Evolutionary conservation across 225 moss, liverwort and hornwort species (phyloP).

Genomic region (Anthoceros angustus): DNA sequence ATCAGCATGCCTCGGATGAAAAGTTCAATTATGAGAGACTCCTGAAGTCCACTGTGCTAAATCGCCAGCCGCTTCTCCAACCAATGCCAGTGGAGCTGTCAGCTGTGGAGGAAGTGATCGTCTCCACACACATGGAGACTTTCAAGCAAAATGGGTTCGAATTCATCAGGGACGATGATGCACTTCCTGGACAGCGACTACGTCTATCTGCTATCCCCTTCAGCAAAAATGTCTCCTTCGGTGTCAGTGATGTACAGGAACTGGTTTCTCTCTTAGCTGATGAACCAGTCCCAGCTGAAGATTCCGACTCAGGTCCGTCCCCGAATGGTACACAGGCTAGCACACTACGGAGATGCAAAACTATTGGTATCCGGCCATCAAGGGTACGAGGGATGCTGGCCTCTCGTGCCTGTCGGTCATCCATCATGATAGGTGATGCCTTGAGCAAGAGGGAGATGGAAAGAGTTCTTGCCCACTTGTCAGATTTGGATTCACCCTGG

Average conservation of each 20-base stretch:
- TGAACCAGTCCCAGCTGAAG: conserved; percentile 23
- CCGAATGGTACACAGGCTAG: conserved; percentile 8
- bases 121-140: conserved; percentile 58
- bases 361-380: conserved; percentile 45
- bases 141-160: conserved; percentile 94
- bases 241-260: conserved; percentile 82
- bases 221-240: conserved; percentile 86
- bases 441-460: conserved; percentile 87
- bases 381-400: conserved; percentile 80
- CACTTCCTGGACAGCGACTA: conserved; percentile 58
- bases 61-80: conserved; percentile 86
- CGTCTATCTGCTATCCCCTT: conserved; percentile 74
- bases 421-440: conserved; percentile 91
- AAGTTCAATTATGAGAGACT: conserved; percentile 95
- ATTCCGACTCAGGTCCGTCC: neutral
- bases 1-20: conserved; percentile 99
- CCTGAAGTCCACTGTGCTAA: conserved; percentile 68
- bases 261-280: conserved; percentile 52
- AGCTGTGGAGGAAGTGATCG: conserved; percentile 84
- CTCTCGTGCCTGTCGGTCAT: conserved; percentile 84
- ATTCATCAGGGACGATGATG: conserved; percentile 50
- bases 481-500: conserved; percentile 88
- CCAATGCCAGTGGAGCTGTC: conserved; percentile 74
- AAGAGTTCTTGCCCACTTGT: conserved; percentile 62
- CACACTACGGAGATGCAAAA: conserved; percentile 14